Evolutionary conservation across 768 basidiomycete genomes (phyloP), one percentile per base, ranked within the genome.

Genomic region (Pisolithus albus): DNA sequence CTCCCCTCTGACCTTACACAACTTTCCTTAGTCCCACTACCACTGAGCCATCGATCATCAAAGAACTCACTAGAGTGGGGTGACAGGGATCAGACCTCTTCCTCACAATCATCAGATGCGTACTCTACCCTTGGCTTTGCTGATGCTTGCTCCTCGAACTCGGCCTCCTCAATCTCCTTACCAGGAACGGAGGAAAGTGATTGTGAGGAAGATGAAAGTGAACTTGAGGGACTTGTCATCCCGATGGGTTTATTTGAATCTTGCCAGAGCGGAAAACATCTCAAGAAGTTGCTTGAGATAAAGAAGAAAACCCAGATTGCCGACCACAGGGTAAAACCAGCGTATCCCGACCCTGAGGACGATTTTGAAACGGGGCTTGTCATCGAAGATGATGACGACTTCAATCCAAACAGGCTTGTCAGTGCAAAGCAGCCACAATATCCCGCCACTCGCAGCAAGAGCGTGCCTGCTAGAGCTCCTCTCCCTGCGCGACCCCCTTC

Each of bases 1-100:
- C 75, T 93, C 34, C 90, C 91, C 38, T 79, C 80, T 49, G 83
- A 90, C 63, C 79, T 93, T 51, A 88, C 86, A 8, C 82, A 80
- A 61, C 79, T 93, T 47, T 92, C 90, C 18, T 82, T 93, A 40
- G 84, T 85, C 39, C 87, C 91, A 48, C 71, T 84, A 51, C 81
- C 86, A 28, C 79, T 89, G 18, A 80, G 75, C 56, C 86, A 89
- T 62, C 82, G 85, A 47, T 78, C 85, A 8, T 91, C 90, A 51
- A 91, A 91, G 71, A 81, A 80, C 47, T 90, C 89, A 1, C 75
- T 92, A 24, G 88, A 90, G 70, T 91, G 88, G 87, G 78, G 85
- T 28, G 88, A 91, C 69, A 87, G 81, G 63, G 87, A 92, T 60
- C 81, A 86, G 42, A 86, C 89, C 1, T 82, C 79, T 5, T 88